A percentile compares a stretch with the other conserved stretches of the same genome.
These are phyloP conservation scores for Aspergillus neotritici DNA, from an alignment of 2,329 filamentous ascomycete species.

Conservation along the genomic window DNA sequence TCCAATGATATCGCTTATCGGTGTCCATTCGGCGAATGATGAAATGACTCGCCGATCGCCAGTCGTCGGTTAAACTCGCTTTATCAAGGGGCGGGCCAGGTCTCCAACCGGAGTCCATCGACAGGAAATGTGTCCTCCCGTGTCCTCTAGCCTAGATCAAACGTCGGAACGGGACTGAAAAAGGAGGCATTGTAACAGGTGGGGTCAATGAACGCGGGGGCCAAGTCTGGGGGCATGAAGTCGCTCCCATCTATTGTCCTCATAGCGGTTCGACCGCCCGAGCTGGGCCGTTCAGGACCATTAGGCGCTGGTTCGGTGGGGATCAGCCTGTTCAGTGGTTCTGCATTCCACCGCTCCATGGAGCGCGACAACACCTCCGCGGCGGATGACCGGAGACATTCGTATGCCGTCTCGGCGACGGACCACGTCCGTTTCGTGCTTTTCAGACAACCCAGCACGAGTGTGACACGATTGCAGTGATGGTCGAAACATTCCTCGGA, in stretches of 20 bases:
- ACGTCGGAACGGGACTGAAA: conserved; percentile 24
- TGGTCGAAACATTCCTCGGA: conserved; percentile 35
- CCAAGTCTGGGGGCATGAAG: conserved; percentile 21
- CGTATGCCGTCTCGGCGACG: conserved; percentile 25
- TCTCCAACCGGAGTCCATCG: no score
- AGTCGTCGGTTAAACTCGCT: no score
- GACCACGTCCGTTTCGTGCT: conserved; percentile 26
- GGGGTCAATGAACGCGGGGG: conserved; percentile 26
- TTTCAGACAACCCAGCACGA: conserved; percentile 33
- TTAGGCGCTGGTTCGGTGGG: conserved; percentile 15
- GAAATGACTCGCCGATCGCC: no score
- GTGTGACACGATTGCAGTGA: conserved; percentile 32
- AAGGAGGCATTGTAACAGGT: conserved; percentile 28
- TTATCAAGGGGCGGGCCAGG: no score
- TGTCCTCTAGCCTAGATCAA: conserved; percentile 17
- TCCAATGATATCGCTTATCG: no score
- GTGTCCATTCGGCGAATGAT: no score
- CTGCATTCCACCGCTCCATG: conserved; percentile 24
- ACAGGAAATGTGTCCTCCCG: no score
- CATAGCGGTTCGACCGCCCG: conserved; percentile 8
- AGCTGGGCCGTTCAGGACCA: conserved; percentile 13
- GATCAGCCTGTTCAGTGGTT: conserved; percentile 20
- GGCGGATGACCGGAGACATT: conserved; percentile 22
- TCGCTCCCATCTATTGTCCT: conserved; percentile 21
- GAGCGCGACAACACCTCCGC: conserved; percentile 25